Evolutionary conservation across 148 eudicot genomes (phyloP), one percentile per base, ranked within the genome.

Genomic region (Cornus suecica): DNA sequence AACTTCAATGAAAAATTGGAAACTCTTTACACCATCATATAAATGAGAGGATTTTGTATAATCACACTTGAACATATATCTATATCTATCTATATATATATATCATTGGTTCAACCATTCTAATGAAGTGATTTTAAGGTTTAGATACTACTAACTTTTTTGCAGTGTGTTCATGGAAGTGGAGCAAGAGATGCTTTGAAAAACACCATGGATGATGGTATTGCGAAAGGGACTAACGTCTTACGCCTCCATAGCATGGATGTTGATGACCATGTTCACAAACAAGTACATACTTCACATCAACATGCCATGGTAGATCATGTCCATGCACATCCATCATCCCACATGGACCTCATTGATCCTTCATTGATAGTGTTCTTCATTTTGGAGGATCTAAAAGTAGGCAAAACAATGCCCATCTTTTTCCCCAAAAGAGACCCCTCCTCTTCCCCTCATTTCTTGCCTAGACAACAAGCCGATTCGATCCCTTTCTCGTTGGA

Each of bases 311-410:
- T 32, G 34, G 34, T 32, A 32, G 34, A 32, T 32, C 74, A 74
- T 62, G 66, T 63, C 10, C 54, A 72, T 51, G 70, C 45, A 18
- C 80, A 77, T 69, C 65, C 86, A 26, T 74, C 82, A 29, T 80
- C 84, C 18, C 86, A 81, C 68, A 80, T 80, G 81, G 78, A 85
- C 74, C 84, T 83, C 69, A 86, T 86, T 78, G 87, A 88, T 65
- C 81, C 84, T 72, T 74, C 84, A 68, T 42, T 78, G 10, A 78
- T 71, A 14, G 86, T 88, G 92, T 37, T 37, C 42, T 37, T 37
- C 42, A 37, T 37, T 37, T 37, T 37, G 42, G 42, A 37, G 4
- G 42, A 86, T 58, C 85, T 88, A 28, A 81, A 81, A 16, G 23
- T 69, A 23, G 92, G 92, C 1, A 81, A 79, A 63, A 29, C 16